Evolutionary conservation across 805 yeast species (phyloP), one percentile per base, ranked within the genome.

Genomic region (Zygoascus bituminiphila): DNA sequence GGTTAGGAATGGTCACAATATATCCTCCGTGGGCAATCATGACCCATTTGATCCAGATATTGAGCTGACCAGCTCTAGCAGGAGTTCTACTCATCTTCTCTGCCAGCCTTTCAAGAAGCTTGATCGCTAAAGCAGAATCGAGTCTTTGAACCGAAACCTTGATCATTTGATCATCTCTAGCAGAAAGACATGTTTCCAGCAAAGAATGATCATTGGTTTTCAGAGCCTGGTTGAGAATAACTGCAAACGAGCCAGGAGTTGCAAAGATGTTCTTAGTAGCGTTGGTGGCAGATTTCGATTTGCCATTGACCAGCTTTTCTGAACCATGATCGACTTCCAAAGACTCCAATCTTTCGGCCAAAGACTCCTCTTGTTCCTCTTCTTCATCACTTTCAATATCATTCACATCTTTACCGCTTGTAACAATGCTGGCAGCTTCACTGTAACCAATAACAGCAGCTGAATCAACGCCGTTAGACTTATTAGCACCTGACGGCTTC

Each of bases 171-270:
- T 77, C 77, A 54, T 78, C 79, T 20, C 73, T 63, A 51, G 71
- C 71, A 52, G 68, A 62, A 54, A 93, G 72, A 10, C 95, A 95
- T 2, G 87, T 79, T 64, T 93, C 98, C 53, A 93, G 72, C 49
- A 93, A 71, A 8, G 93, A 70, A 58, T 82, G 88, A 63, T 93
- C 99, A 59, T 85, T 86, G 19, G 94, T 81, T 58, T 79, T 81
- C 53, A 93, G 73, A 0, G 98, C 91, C 68, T 93, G 98, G 12
- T 89, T 73, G 41, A 93, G 72, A n/a, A 93, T 78, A 1, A 84
- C 81, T 1, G 96, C 79, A 51, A 89, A 76, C 1, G 96, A 79
- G 45, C 93, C 95, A 4, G 84, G 78, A 7, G 79, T 75, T 19
- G 80, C 51, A 25, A 62, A 77, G 48, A 73, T 74, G 52, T 76